phyloP scores from a whole-genome alignment of 768 basidiomycete genomes.

The Paxillus rubicundulus region DNA sequence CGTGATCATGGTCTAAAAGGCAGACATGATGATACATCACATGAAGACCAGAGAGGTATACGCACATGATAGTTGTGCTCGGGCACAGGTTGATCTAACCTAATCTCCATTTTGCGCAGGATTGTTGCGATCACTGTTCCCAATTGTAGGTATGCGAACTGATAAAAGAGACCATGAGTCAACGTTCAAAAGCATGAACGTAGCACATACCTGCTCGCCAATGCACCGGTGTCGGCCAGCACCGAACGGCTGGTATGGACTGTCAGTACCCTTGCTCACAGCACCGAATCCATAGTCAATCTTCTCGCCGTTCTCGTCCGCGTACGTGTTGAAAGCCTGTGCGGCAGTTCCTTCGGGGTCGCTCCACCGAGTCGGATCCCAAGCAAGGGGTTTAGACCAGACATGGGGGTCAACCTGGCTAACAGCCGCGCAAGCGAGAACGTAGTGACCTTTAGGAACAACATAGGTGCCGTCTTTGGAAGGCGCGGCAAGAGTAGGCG shows the following conservation, averaged over 20 bases:
- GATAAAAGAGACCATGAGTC: conserved; percentile 2
- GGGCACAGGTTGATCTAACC: conserved; percentile 62
- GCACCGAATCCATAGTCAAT: conserved; percentile 95
- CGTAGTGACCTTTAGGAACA: conserved; percentile 86
- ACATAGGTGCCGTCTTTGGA: conserved; percentile 73
- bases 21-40: conserved; percentile 8
- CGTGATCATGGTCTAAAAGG: conserved; percentile 84
- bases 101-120: conserved; percentile 73
- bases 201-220: conserved; percentile 68
- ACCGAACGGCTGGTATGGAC: conserved; percentile 96
- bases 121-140: conserved; percentile 79
- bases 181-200: background rate
- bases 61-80: conserved; percentile 88
- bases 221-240: conserved; percentile 96
- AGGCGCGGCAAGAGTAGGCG: conserved; percentile 75
- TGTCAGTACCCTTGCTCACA: conserved; percentile 94
- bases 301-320: conserved; percentile 78
- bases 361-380: conserved; percentile 84
- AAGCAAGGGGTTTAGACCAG: conserved; percentile 71
- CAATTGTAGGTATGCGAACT: conserved; percentile 95
- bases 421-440: conserved; percentile 85
- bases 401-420: conserved; percentile 82
- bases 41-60: conserved; percentile 9
- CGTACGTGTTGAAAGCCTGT: conserved; percentile 71
- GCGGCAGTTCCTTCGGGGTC: conserved; percentile 82